These are phyloP conservation scores for Posidonia australis DNA, from an alignment of 106 monocot species.

Conservation along the genomic window DNA sequence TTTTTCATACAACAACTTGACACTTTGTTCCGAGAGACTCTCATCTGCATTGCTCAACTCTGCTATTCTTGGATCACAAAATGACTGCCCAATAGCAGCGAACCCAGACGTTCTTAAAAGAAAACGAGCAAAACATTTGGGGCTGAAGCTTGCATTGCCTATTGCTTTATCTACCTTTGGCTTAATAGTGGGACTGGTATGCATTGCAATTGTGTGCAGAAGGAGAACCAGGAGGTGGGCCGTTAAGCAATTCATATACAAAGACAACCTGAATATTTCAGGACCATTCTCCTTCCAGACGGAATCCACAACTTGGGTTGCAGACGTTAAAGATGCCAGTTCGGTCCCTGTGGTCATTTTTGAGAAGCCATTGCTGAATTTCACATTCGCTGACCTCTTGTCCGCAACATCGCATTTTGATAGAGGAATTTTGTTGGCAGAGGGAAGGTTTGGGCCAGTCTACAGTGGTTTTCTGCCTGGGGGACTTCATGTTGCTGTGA, in stretches of 20 bases:
- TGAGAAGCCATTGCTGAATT: slow-evolving; percentile 76
- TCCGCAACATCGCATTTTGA: slow-evolving; percentile 64
- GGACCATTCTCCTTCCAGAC: slow-evolving; percentile 73
- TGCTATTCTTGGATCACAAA: slow-evolving; percentile 40
- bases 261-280: slow-evolving; percentile 38
- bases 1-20: slow-evolving; percentile 83
- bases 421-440: slow-evolving; percentile 54
- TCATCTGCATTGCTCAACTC: slow-evolving; percentile 18
- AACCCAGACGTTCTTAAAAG: slow-evolving; percentile 31
- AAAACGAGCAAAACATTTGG: slow-evolving; percentile 10
- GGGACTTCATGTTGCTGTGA: slow-evolving; percentile 59
- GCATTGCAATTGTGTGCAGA: slow-evolving; percentile 26
- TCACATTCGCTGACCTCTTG: slow-evolving; percentile 74
- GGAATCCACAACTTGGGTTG: slow-evolving; percentile 67
- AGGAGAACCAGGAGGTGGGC: slow-evolving; percentile 27
- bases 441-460: slow-evolving; percentile 65
- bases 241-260: slow-evolving; percentile 46
- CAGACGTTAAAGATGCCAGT: slow-evolving; percentile 53
- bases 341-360: slow-evolving; percentile 79
- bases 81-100: slow-evolving; percentile 70
- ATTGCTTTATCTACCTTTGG: slow-evolving; percentile 35
- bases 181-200: slow-evolving; percentile 27
- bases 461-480: slow-evolving; percentile 65
- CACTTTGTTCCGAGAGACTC: slow-evolving; percentile 38
- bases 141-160: slow-evolving; percentile 35